Base-by-base conservation (phyloP, 176 grass and related monocot genomes). In the Oryza brachyantha region DNA sequence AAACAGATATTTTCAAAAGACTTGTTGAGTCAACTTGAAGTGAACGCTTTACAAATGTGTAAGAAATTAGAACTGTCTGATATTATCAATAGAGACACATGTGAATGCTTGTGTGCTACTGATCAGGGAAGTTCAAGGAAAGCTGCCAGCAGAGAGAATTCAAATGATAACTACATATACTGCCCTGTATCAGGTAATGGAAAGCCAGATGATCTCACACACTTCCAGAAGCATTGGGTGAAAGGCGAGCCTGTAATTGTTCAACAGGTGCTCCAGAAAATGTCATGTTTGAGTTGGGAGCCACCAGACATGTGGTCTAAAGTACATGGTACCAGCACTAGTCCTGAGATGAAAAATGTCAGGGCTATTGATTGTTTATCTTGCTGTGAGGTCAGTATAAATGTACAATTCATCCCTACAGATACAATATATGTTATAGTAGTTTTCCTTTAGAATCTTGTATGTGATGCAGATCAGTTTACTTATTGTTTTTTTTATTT, bases 171-270 rank as follows among this genome's bases (percentile, higher is more conserved):
- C 32, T 86, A 70, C 61, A 46, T 96, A 76, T 96, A 88, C 55
- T 88, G 93, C 75, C 85, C 93, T 66, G 75, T 31, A 58, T 75
- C 73, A 46, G 77, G 77, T 85, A 74, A 72, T 8, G 52, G 60
- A 13, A 66, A 93, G 25, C 46, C 41, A 37, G 85, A 88, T 62
- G 93, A 84, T 66, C 29, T 93, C 29, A 54, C 73, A 19, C 93
- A 96, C 71, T 96, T 96, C 72, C 93, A 90, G 61, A 87, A 42
- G 74, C 93, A 96, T 62, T 96, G 93, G 93, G 58, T 87, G 29
- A 93, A 90, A 60, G 93, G 93, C 60, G 93, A 96, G 39, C 90
- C 93, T 55, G 87, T 96, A 72, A 87, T 96, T 84, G 89, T 93
- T 13, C 76, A 75, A 84, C 85, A 72, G 8, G 85, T 90, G 38